Evolutionary conservation across 805 yeast genomes (phyloP), one percentile per base, ranked within the genome.

Genomic region (Scheffersomyces lignosus): DNA sequence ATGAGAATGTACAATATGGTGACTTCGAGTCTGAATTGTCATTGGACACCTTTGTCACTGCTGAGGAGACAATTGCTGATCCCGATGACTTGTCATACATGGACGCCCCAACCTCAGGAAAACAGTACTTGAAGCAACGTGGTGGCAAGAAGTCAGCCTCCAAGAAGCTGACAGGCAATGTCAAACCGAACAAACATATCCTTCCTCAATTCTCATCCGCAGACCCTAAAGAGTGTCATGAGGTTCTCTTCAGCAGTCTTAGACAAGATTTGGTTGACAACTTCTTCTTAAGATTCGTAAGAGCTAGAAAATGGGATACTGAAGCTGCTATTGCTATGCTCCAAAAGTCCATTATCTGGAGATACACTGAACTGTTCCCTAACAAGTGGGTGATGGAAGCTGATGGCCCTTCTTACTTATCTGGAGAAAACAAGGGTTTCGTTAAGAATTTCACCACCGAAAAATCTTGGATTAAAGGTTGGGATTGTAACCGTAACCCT

Each of bases 261-360:
- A 80, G 91, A 62, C 75, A 80, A 28, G 98, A 91, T 58, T 72
- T 82, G 31, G 85, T 95, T 3, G 99, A 93, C 60, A 83, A 85
- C 50, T 61, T 82, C 47, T 34, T 87, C 20, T 70, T 90, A 52
- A 75, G 95, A 51, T 90, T 83, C 52, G 62, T 87, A 17, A 74
- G 96, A 49, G 96, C 96, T 26, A 80, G 96, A 63, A 88, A 88
- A 63, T 88, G 88, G 82, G 79, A 84, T 46, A 71, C 81, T 15
- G 82, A 79, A 48, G 77, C 80, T 52, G 73, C 88, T 0, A 56
- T 86, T 38, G 66, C 69, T 15, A 88, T 89, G 95, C 53, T 87
- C 34, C 71, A 82, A n/a, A 70, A 75, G 43, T 81, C 95, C 4
- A 58, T 87, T 47, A 70, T 75, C 43, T 90, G 96, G 96, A 79